Evolutionary conservation across 305 asterid genomes (phyloP).

Genomic region (Fraxinus sp.): DNA sequence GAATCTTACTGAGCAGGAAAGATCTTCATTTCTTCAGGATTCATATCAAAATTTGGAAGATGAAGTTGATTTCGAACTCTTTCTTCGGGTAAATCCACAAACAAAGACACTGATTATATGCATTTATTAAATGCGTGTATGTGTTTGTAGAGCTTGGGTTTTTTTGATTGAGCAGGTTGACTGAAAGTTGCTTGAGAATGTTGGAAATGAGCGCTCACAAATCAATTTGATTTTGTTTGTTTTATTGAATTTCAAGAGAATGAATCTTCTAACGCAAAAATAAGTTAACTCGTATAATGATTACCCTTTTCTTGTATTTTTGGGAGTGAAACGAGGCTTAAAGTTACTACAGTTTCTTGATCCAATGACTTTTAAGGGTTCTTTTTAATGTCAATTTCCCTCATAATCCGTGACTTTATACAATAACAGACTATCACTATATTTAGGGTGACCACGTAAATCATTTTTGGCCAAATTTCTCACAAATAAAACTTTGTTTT

Average conservation of each 20-base stretch:
- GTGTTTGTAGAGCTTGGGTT: slow-evolving; percentile 13
- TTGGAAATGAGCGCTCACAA: background rate
- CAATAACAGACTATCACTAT: background rate
- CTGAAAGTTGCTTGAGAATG: slow-evolving; percentile 14
- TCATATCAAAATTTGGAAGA: slow-evolving; percentile 62
- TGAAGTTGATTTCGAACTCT: slow-evolving; percentile 87
- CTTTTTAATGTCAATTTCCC: background rate
- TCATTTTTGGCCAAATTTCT: background rate
- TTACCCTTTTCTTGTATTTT: background rate
- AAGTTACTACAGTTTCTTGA: background rate
- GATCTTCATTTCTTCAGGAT: slow-evolving; percentile 69
- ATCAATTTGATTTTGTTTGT: background rate
- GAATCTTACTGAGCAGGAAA: slow-evolving; percentile 74
- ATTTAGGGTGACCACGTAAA: background rate
- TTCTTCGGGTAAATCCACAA: slow-evolving; percentile 60
- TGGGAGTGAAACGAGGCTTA: background rate
- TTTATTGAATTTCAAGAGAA: background rate
- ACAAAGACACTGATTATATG: background rate
- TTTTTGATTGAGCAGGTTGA: slow-evolving; percentile 25
- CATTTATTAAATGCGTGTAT: background rate
- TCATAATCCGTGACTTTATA: background rate
- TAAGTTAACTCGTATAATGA: background rate
- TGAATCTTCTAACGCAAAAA: background rate
- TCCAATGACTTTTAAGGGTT: background rate
- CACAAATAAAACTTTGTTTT: background rate